phyloP scores from a whole-genome alignment of 257 asterid species.

The Scutellaria minor region DNA sequence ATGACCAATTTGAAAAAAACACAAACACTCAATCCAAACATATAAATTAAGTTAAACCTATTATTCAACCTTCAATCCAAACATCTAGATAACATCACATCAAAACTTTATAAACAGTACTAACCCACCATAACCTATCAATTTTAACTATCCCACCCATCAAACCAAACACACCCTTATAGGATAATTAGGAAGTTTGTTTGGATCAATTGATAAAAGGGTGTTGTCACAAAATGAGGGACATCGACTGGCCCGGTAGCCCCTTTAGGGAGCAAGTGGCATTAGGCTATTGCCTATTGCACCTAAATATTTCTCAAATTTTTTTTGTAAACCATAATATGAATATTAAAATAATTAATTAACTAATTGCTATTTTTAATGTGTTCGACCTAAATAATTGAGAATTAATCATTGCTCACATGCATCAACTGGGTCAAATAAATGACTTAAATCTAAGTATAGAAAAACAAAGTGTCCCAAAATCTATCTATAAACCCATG shows the following conservation, averaged over 20 bases:
- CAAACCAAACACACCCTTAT: no score
- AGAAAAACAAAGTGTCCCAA: not conserved
- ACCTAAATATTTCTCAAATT: not conserved
- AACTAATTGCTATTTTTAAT: not conserved
- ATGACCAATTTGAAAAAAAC: no score
- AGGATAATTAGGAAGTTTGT: not conserved
- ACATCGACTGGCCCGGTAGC: slow-evolving; percentile 36
- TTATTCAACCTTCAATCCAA: no score
- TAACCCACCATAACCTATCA: no score
- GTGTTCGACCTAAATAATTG: not conserved
- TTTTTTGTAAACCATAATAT: not conserved
- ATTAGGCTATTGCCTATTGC: not conserved
- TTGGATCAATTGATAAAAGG: not conserved
- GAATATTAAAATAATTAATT: not conserved
- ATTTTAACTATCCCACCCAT: no score
- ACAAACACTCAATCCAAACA: no score
- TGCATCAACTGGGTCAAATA: slow-evolving; percentile 8
- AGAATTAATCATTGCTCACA: not conserved
- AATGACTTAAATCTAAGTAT: not conserved
- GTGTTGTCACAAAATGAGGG: slow-evolving; percentile 30
- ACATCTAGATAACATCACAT: no score
- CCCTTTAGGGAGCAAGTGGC: slow-evolving; percentile 21
- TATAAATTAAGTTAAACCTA: no score
- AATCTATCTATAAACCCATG: not conserved
- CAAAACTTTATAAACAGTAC: no score